phyloP scores from a whole-genome alignment of 2,329 filamentous ascomycete genomes.

The Trichophyton equinum region DNA sequence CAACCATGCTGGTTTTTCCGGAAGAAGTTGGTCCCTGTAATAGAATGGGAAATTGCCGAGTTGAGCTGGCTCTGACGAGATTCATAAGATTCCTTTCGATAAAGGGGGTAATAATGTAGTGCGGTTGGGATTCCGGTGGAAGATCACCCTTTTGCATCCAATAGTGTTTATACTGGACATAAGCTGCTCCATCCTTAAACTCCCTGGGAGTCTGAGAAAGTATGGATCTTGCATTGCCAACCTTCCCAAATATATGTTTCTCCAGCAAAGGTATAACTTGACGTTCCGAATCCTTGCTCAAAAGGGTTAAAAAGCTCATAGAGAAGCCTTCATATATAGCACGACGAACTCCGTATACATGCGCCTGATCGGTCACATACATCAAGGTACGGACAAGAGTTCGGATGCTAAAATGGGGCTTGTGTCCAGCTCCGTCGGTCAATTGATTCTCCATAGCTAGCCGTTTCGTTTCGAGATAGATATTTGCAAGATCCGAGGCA shows the following conservation, averaged over 20 bases:
- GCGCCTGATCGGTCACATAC: slow-evolving; percentile 74
- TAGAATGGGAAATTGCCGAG: slow-evolving; percentile 78
- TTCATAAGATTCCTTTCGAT: slow-evolving; percentile 92
- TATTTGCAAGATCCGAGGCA: slow-evolving; percentile 65
- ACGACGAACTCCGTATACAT: slow-evolving; percentile 70
- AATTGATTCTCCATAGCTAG: slow-evolving; percentile 70
- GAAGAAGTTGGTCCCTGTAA: slow-evolving; percentile 95
- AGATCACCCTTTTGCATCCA: slow-evolving; percentile 72
- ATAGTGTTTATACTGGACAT: slow-evolving; percentile 79
- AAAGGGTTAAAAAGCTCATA: slow-evolving; percentile 90
- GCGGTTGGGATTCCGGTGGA: slow-evolving; percentile 55
- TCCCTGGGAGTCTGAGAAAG: slow-evolving; percentile 66
- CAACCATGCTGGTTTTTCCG: slow-evolving; percentile 98
- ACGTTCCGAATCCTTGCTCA: slow-evolving; percentile 70
- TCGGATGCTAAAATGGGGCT: slow-evolving; percentile 91
- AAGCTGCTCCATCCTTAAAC: slow-evolving; percentile 61
- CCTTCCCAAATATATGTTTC: slow-evolving; percentile 61
- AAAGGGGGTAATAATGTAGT: slow-evolving; percentile 95
- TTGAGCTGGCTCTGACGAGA: slow-evolving; percentile 84
- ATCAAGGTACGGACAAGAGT: slow-evolving; percentile 81
- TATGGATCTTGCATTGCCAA: slow-evolving; percentile 57
- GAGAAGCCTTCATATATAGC: slow-evolving; percentile 90
- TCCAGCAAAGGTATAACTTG: slow-evolving; percentile 68
- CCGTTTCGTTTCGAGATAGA: slow-evolving; percentile 79
- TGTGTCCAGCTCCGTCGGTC: slow-evolving; percentile 89